Conservation (phyloP, 2,329 filamentous ascomycete genomes). For the Davidsoniella neocaledoniae region DNA sequence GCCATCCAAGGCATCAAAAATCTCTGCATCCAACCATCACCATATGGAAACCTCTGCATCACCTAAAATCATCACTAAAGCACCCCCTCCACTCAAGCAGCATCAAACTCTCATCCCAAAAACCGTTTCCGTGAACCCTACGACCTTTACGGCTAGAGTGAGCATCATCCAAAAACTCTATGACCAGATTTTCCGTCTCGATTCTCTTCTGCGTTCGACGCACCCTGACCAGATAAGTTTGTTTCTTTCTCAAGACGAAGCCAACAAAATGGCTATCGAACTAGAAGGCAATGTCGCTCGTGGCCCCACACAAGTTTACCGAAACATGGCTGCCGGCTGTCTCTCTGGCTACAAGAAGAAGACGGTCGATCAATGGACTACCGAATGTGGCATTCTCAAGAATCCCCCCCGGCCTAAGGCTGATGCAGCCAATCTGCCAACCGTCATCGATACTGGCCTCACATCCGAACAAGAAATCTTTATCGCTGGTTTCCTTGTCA, state of each 20-base stretch:
- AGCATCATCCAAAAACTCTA: constrained; percentile 11
- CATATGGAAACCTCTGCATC: neutral
- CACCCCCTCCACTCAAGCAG: neutral
- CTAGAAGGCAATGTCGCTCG: constrained; percentile 62
- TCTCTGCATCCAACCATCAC: too few relatives aligned
- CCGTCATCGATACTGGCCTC: constrained; percentile 52
- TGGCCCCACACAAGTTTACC: constrained; percentile 54
- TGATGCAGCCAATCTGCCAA: constrained; percentile 18
- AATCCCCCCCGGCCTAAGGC: constrained; percentile 6
- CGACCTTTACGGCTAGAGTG: constrained; percentile 5
- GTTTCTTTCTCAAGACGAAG: constrained; percentile 43
- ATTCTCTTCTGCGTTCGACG: constrained; percentile 5
- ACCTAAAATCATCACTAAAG: neutral
- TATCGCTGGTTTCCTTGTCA: constrained; percentile 45
- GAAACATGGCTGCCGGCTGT: constrained; percentile 67
- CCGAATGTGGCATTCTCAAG: constrained; percentile 8
- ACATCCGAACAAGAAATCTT: constrained; percentile 48
- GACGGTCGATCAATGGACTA: constrained; percentile 48
- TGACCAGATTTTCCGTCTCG: constrained; percentile 7
- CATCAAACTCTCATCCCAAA: constrained; percentile 4
- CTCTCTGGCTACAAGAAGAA: constrained; percentile 65
- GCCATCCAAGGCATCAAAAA: too few relatives aligned
- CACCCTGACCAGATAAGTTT: constrained; percentile 20
- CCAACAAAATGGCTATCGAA: constrained; percentile 53
- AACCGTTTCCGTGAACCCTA: constrained; percentile 1